Evolutionary conservation across 441 rosid genomes (phyloP), one percentile per base, ranked within the genome.

Genomic region (Croton setiger): DNA sequence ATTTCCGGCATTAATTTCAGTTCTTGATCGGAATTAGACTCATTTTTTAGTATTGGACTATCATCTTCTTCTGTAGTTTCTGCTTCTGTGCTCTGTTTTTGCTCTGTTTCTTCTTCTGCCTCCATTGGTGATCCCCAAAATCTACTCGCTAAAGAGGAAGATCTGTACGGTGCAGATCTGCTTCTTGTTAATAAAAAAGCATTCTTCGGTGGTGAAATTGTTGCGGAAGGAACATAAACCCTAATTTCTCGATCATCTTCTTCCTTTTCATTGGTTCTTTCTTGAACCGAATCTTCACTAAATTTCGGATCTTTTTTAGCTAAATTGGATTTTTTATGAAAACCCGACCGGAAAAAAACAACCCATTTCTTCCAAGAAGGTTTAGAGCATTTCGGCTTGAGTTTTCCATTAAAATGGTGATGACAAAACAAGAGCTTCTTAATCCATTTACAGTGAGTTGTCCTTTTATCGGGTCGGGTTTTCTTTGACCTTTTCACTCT

Each of bases 91-190:
- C 71, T 70, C 72, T 63, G 71, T 48, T 73, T 59, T 51, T 67
- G 69, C 52, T 64, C 78, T 51, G 74, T 63, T 71, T 59, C 77
- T 79, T 79, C 86, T 14, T 70, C 68, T 14, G n/a, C n/a, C n/a
- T 63, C 71, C 39, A 80, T 64, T 2, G 88, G 86, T 5, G 92
- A 89, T 14, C 85, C 96, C 98, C 96, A 90, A 78, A 92, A 90
- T 68, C 81, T 86, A 71, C 77, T 41, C 41, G 95, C 98, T 37
- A 92, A 71, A 54, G 97, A 88, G 2, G 96, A 90, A 1, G 96
- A 86, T 64, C 93, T 72, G 76, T 87, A 88, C 13, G 98, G 97
- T 1, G 96, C 96, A 78, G 98, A 93, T 85, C 91, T 87, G 72
- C 96, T 84, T 68, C 96, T 83, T 9, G 89, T 93, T 52, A 93